A percentile compares a stretch with the other conserved stretches of the same genome.
These are phyloP conservation scores for Taphrina wiesneri DNA, from an alignment of 1,139 yeast genomes.

Conservation along the genomic window DNA sequence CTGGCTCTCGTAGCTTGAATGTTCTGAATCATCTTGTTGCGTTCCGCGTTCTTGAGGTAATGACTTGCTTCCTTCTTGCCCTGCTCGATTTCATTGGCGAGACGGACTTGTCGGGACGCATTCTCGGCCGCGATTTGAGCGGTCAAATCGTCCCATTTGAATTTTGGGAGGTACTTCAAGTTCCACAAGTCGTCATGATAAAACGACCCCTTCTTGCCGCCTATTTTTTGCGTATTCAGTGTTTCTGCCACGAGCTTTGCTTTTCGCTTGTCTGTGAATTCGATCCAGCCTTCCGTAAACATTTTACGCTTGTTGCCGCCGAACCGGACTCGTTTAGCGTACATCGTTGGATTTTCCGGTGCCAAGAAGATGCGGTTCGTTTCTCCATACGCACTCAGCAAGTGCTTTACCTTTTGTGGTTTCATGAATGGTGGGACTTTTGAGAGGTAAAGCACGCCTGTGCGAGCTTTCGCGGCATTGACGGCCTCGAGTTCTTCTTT, in stretches of 20 bases:
- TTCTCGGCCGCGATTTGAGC: constrained; percentile 90
- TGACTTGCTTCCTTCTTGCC: constrained; percentile 83
- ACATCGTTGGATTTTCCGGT: constrained; percentile 72
- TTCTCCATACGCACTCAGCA: constrained; percentile 77
- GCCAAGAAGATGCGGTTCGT: constrained; percentile 81
- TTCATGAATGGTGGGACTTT: constrained; percentile 96
- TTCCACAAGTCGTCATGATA: constrained; percentile 93
- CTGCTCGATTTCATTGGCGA: constrained; percentile 84
- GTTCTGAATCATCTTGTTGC: constrained; percentile 73
- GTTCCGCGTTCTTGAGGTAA: constrained; percentile 80
- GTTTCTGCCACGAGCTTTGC: constrained; percentile 88
- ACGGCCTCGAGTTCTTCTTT: constrained; percentile 45
- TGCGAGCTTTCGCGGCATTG: constrained; percentile 53
- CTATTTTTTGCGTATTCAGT: constrained; percentile 81
- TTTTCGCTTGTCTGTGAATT: constrained; percentile 74
- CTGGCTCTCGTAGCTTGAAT: constrained; percentile 56
- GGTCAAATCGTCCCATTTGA: constrained; percentile 93
- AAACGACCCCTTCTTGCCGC: constrained; percentile 90
- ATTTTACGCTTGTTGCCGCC: constrained; percentile 94
- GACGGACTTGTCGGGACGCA: constrained; percentile 81
- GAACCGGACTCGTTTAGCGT: constrained; percentile 69
- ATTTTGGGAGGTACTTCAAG: constrained; percentile 82
- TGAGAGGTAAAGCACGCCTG: constrained; percentile 91
- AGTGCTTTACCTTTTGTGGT: constrained; percentile 82
- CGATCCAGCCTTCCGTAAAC: constrained; percentile 97